Percentiles rank a stretch among this genome's conserved stretches.
These are phyloP conservation scores for Vitis rotundifolia DNA, from an alignment of 164 flowering plant species.

Conservation along the genomic window DNA sequence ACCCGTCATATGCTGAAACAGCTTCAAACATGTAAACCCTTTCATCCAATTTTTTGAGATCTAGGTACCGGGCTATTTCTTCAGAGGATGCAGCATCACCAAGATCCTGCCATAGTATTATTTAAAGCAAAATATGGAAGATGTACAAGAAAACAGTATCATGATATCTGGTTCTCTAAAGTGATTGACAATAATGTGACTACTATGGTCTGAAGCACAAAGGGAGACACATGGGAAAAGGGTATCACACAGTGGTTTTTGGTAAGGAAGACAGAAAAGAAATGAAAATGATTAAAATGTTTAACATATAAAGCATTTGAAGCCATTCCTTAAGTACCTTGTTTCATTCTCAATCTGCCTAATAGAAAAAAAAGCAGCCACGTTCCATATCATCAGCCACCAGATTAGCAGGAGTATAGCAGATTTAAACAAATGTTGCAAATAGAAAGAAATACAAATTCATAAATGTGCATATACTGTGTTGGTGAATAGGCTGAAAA, in stretches of 20 bases:
- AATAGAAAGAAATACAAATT: too few species aligned
- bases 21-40: conserved; percentile 81
- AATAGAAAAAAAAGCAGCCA: too few species aligned
- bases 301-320: background rate
- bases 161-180: too few species aligned
- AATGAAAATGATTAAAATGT: too few species aligned
- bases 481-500: too few species aligned
- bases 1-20: conserved; percentile 95
- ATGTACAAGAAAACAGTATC: too few species aligned
- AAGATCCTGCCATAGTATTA: conserved; percentile 61
- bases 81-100: conserved; percentile 73
- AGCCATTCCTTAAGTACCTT: background rate
- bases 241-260: background rate
- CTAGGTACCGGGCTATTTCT: conserved; percentile 85
- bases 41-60: conserved; percentile 91
- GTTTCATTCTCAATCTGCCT: background rate
- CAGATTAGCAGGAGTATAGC: too few species aligned
- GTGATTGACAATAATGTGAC: background rate
- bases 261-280: too few species aligned
- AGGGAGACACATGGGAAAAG: background rate
- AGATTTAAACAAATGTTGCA: too few species aligned
- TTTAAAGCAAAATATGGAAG: too few species aligned
- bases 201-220: background rate
- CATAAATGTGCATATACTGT: too few species aligned
- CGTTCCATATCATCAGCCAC: background rate